A percentile compares a stretch with the other conserved stretches of the same genome.
Evolutionary conservation across 106 monocot genomes (phyloP).

Genomic region (Xerophyta viscosa): DNA sequence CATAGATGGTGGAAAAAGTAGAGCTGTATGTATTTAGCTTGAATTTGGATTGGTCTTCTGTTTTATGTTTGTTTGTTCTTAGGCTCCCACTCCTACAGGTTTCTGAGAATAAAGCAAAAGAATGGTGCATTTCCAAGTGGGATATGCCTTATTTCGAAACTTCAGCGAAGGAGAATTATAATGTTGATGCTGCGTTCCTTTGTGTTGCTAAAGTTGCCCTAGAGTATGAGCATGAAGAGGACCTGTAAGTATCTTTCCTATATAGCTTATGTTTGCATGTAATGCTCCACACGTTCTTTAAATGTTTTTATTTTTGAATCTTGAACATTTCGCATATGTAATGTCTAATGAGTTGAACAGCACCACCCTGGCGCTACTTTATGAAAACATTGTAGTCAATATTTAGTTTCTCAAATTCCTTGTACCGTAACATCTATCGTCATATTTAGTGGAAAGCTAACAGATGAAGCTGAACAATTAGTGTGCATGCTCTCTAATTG

Average conservation of each 20-base stretch:
- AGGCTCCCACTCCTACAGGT: conserved; percentile 29
- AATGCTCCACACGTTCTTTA: no score
- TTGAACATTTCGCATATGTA: no score
- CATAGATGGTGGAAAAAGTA: conserved; percentile 78
- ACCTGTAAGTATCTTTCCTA: conserved; percentile 86
- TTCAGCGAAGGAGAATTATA: conserved; percentile 85
- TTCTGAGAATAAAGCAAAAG: conserved; percentile 75
- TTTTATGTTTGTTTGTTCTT: background rate
- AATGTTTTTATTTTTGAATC: no score
- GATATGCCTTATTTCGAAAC: conserved; percentile 89
- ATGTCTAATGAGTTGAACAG: no score
- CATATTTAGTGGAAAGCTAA: no score
- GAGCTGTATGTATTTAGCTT: conserved; percentile 37
- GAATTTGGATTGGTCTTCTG: background rate
- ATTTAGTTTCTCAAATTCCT: no score
- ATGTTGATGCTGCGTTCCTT: conserved; percentile 82
- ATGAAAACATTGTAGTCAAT: no score
- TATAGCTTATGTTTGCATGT: no score
- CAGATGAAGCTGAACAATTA: no score
- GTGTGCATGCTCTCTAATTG: no score
- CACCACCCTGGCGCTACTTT: no score
- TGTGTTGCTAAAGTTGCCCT: conserved; percentile 76
- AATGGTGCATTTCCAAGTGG: conserved; percentile 83
- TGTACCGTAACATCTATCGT: no score
- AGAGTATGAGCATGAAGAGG: conserved; percentile 84